Evolutionary conservation across 768 basidiomycete genomes (phyloP).

Genomic region (Panus rudis): DNA sequence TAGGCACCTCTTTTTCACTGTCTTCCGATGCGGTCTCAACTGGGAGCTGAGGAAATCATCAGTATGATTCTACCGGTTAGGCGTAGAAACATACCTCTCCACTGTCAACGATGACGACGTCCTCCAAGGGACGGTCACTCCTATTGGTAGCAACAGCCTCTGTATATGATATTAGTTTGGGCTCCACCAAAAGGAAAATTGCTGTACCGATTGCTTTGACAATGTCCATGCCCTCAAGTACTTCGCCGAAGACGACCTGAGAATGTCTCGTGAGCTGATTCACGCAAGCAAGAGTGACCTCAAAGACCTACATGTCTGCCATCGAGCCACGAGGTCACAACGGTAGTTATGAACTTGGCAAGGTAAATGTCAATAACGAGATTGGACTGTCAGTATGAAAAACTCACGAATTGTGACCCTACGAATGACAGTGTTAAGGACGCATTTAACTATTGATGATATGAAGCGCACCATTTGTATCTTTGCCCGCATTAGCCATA

Average conservation of each 20-base stretch:
- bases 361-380: conserved; percentile 1
- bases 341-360: conserved; percentile 85
- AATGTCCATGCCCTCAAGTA: conserved; percentile 89
- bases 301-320: conserved; percentile 67
- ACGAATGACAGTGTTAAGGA: conserved; percentile 3
- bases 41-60: conserved; percentile 33
- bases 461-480: conserved; percentile 72
- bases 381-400: neutral
- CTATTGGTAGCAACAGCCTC: conserved; percentile 68
- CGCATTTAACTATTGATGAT: conserved; percentile 7
- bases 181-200: neutral
- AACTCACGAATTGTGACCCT: conserved; percentile 86
- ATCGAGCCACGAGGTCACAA: conserved; percentile 84
- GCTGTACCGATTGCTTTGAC: conserved; percentile 60
- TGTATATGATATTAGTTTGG: conserved; percentile 21
- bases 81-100: conserved; percentile 63
- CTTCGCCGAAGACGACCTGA: conserved; percentile 89
- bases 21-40: conserved; percentile 48
- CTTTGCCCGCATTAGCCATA: conserved; percentile 91
- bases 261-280: conserved; percentile 15
- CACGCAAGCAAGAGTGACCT: conserved; percentile 1
- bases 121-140: conserved; percentile 67
- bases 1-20: conserved; percentile 85
- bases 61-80: conserved; percentile 2
- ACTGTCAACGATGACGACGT: conserved; percentile 74